Conservation (phyloP, 2,329 filamentous ascomycete species). For the Ilyonectria robusta region DNA sequence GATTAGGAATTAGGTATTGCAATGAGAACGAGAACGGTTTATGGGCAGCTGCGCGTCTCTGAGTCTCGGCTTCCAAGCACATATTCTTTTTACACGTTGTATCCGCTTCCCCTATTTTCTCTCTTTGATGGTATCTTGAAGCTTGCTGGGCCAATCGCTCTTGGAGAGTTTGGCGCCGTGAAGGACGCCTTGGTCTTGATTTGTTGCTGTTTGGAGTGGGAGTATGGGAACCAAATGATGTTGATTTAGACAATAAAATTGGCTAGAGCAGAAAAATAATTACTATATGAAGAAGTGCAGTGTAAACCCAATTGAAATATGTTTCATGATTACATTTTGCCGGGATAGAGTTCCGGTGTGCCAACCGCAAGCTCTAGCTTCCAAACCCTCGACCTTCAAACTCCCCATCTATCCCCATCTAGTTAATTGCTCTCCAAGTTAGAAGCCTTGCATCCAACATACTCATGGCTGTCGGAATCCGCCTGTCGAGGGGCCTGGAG, state of each 20-base stretch:
- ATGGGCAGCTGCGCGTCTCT: conserved; percentile 17
- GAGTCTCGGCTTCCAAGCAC: conserved; percentile 16
- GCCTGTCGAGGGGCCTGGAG: too few species aligned
- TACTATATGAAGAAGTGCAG: background rate
- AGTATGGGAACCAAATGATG: background rate
- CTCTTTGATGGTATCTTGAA: background rate
- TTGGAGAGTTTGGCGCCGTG: background rate
- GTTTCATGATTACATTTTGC: too few species aligned
- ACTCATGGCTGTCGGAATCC: too few species aligned
- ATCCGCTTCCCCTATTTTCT: background rate
- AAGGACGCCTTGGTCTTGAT: background rate
- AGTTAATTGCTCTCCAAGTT: too few species aligned
- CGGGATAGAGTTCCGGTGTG: too few species aligned
- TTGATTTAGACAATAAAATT: background rate
- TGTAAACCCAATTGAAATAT: background rate
- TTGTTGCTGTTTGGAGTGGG: background rate
- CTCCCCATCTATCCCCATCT: too few species aligned
- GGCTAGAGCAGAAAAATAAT: background rate
- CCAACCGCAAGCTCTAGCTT: too few species aligned
- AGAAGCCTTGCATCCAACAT: too few species aligned
- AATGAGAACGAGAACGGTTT: conserved; percentile 41
- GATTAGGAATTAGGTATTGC: conserved; percentile 72
- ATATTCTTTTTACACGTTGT: background rate
- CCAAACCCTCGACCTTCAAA: too few species aligned
- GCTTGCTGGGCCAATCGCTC: background rate